A percentile compares a stretch with the other conserved stretches of the same genome.
Evolutionary conservation across 305 asterid genomes (phyloP).

Genomic region (Fraxinus greggii): DNA sequence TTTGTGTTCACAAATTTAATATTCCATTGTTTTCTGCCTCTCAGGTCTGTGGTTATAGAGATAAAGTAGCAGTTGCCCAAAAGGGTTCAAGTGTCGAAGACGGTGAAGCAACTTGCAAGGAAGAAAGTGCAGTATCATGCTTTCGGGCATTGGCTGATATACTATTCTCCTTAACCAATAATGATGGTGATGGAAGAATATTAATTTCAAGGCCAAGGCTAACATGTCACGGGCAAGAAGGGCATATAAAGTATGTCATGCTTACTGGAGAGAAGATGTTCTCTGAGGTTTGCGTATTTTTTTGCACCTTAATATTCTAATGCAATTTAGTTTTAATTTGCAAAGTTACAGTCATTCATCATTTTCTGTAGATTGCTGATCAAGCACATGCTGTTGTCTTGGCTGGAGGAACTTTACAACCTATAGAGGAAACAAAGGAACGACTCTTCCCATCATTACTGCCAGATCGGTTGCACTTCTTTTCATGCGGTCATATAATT

Average conservation of each 20-base stretch:
- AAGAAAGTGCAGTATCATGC: constrained; percentile 75
- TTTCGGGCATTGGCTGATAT: constrained; percentile 68
- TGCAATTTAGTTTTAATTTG: background rate
- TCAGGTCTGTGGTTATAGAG: constrained; percentile 88
- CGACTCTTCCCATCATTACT: constrained; percentile 74
- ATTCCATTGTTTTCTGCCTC: constrained; percentile 17
- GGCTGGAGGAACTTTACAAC: constrained; percentile 97
- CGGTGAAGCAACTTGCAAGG: constrained; percentile 33
- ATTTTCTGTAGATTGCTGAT: constrained; percentile 48
- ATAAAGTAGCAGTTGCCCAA: constrained; percentile 48
- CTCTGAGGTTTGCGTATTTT: constrained; percentile 66
- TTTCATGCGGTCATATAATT: constrained; percentile 86
- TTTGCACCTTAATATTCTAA: constrained; percentile 7
- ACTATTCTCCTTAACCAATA: constrained; percentile 71
- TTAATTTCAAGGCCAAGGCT: constrained; percentile 56
- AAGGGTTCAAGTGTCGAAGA: constrained; percentile 36
- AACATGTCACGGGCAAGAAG: constrained; percentile 46
- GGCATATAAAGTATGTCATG: constrained; percentile 87
- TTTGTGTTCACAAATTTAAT: constrained; percentile 14
- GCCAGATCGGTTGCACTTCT: constrained; percentile 58
- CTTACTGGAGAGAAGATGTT: constrained; percentile 94
- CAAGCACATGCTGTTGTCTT: constrained; percentile 85
- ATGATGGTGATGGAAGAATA: constrained; percentile 77
- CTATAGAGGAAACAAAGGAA: constrained; percentile 92
- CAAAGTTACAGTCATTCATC: constrained; percentile 2